Evolutionary conservation across 805 yeast species (phyloP).

Genomic region (Cyberlindnera suaveolens): DNA sequence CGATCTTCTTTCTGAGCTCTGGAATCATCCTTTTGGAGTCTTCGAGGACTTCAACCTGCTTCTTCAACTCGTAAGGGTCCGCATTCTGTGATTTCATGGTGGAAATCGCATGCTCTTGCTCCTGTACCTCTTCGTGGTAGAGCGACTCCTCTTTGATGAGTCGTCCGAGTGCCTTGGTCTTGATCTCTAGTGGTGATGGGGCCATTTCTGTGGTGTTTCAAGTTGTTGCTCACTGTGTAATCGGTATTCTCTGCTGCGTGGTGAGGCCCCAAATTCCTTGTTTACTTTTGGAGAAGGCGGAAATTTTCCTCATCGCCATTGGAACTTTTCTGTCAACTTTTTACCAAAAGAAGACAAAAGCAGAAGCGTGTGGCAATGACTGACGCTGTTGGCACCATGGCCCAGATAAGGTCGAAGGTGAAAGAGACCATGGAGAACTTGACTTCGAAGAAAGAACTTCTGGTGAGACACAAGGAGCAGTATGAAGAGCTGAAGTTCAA

Average conservation of each 20-base stretch:
- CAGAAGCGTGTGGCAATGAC: too few species aligned
- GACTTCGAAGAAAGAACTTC: constrained; percentile 4
- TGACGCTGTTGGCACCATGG: constrained; percentile 6
- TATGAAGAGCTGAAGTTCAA: constrained; percentile 18
- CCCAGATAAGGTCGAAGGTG: constrained; percentile 11
- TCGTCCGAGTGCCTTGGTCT: constrained; percentile 61
- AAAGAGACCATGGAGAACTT: constrained; percentile 5
- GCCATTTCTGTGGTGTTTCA: constrained; percentile 36
- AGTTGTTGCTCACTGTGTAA: not conserved
- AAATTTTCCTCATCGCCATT: not conserved
- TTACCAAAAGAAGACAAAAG: too few species aligned
- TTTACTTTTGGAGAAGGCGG: not conserved
- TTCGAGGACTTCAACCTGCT: constrained; percentile 42
- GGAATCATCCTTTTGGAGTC: constrained; percentile 52
- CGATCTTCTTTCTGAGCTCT: constrained; percentile 36
- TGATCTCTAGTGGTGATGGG: constrained; percentile 67
- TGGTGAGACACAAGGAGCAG: constrained; percentile 16
- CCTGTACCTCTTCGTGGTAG: constrained; percentile 53
- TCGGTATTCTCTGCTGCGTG: not conserved
- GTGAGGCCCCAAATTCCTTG: not conserved
- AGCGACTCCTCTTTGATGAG: constrained; percentile 59
- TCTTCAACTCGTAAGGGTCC: constrained; percentile 63
- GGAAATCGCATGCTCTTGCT: constrained; percentile 44
- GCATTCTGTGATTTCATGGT: constrained; percentile 38
- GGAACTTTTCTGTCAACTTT: too few species aligned